These are phyloP conservation scores for Picochlorum costavermella DNA, from an alignment of 139 green algal genomes.

Conservation along the genomic window DNA sequence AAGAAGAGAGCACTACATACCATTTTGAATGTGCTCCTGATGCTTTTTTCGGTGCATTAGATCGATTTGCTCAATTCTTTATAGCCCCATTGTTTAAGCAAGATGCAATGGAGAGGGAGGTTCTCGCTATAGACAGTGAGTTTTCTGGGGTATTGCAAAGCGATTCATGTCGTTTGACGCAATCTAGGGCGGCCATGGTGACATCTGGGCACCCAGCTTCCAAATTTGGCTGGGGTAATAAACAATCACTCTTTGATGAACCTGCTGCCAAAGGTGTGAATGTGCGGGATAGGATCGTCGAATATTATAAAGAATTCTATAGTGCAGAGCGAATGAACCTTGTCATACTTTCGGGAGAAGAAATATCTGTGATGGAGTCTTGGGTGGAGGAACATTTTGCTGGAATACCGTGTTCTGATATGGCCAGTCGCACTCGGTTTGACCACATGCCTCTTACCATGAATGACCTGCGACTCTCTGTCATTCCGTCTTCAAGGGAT, in stretches of 20 bases:
- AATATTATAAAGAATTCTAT: constrained; percentile 86
- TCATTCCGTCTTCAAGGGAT: constrained; percentile 71
- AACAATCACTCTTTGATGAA: constrained; percentile 56
- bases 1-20: constrained; percentile 72
- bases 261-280: constrained; percentile 48
- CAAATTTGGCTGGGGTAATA: constrained; percentile 94
- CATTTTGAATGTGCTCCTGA: constrained; percentile 83
- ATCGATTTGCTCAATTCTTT: constrained; percentile 96
- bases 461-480: constrained; percentile 50
- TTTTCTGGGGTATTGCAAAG: constrained; percentile 74
- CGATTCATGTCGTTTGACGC: constrained; percentile 67
- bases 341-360: constrained; percentile 82
- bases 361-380: constrained; percentile 61
- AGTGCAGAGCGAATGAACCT: constrained; percentile 83
- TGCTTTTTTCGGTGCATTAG: constrained; percentile 65
- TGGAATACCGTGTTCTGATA: constrained; percentile 20
- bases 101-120: constrained; percentile 84
- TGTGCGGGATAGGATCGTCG: constrained; percentile 58
- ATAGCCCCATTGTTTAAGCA: constrained; percentile 72
- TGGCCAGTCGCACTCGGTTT: too few relatives aligned
- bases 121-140: constrained; percentile 79
- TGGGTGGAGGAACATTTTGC: constrained; percentile 62
- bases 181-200: constrained; percentile 81
- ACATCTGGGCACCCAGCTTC: constrained; percentile 58
- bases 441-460: neutral